Conservation (phyloP, 345 rosid genomes). For the Salix viminalis region DNA sequence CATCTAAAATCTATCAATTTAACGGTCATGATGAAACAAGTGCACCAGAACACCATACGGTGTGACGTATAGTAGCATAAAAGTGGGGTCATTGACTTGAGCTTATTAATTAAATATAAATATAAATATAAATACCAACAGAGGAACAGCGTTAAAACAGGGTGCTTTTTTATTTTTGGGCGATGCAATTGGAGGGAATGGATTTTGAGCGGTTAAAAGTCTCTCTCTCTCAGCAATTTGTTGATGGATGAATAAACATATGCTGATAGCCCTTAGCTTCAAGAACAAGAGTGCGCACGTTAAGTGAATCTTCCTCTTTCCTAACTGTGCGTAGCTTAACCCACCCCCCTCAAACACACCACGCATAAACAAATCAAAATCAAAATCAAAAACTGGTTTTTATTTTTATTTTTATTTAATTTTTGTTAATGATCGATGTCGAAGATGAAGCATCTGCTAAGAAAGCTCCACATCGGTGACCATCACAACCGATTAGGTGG, state of each 20-base stretch:
- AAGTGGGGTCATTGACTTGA: constrained; percentile 3
- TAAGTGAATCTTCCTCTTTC: constrained; percentile 53
- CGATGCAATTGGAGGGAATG: constrained; percentile 24
- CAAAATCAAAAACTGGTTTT: neutral
- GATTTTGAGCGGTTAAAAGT: neutral
- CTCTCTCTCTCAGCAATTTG: neutral
- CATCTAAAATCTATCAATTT: neutral
- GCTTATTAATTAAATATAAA: neutral
- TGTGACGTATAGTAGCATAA: neutral
- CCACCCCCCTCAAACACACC: constrained; percentile 11
- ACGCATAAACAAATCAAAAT: neutral
- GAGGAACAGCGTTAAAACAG: neutral
- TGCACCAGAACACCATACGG: neutral
- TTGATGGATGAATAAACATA: neutral
- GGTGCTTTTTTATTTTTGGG: neutral
- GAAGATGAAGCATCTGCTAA: constrained; percentile 85
- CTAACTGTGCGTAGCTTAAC: constrained; percentile 49
- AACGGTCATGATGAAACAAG: neutral
- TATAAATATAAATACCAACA: neutral
- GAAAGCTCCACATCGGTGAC: constrained; percentile 90
- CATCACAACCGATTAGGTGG: constrained; percentile 41
- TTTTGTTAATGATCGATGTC: constrained; percentile 82
- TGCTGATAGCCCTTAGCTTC: constrained; percentile 35
- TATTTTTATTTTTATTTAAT: neutral
- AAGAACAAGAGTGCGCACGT: constrained; percentile 61